Evolutionary conservation across 1,284 basidiomycete species (phyloP), one percentile per base, ranked within the genome.

Genomic region (Rhodotorula sp.): DNA sequence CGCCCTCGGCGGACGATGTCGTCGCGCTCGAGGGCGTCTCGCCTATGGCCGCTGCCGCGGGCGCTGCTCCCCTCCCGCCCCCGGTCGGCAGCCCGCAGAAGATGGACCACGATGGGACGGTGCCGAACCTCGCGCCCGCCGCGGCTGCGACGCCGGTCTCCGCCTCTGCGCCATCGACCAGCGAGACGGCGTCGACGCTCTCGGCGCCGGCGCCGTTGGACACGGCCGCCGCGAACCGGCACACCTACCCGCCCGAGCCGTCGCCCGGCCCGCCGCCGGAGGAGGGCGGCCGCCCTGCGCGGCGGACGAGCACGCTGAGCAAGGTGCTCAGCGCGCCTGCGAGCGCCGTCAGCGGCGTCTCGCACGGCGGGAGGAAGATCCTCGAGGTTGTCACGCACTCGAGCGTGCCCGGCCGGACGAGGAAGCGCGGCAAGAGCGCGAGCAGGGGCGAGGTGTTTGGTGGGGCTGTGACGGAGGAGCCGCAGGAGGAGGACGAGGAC

Each of bases 401-500:
- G 51, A 57, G 46, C 32, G 17, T 54, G 29, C 54, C 69, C 0
- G 64, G 59, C 0, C 46, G 62, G 27, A 41, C 37, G 37, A 7
- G 46, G 15, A 50, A 51, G 48, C 46, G 60, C 32, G 21, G 32
- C 32, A 44, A 67, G 62, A 61, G 51, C 54, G 44, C 9, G 29
- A 37, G 25, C n/a, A 53, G 68, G 55, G 44, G 51, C 12, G 37
- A 46, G 5, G 55, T 65, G 19, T n/a, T 56, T 8, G 64, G 53
- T 7, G 61, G 66, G 15, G 41, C 41, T 5, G 12, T 71, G 34
- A 46, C 44, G 3, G 67, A 69, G 46, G 67, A 69, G 67, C 67
- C 63, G 17, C 58, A 54, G 36, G 61, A 71, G 13, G 51, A 41
- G 29, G 60, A 64, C 8, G 54, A 61, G 21, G 73, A 91, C 68